Conservation (phyloP, 1,284 basidiomycete species). For the Termitomyces sp. region DNA sequence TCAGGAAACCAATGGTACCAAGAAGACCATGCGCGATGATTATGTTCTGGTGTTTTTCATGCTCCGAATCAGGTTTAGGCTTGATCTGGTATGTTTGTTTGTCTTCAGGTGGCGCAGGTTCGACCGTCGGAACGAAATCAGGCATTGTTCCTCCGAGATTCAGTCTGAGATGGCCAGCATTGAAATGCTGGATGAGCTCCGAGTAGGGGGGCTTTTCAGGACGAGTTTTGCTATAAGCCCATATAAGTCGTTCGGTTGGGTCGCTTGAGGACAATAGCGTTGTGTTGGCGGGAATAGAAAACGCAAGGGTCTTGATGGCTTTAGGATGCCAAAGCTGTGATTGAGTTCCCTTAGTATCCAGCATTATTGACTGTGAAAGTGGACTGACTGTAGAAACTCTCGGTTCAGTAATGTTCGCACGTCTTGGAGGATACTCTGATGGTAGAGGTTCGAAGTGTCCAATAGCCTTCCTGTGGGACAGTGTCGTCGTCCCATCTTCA, state of each 20-base stretch:
- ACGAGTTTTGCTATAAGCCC: slow-evolving; percentile 46
- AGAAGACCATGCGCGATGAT: slow-evolving; percentile 52
- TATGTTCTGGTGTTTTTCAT: slow-evolving; percentile 31
- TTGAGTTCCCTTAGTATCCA: neutral
- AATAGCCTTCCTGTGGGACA: slow-evolving; percentile 35
- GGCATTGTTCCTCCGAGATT: slow-evolving; percentile 39
- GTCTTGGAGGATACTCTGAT: slow-evolving; percentile 29
- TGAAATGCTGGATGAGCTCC: slow-evolving; percentile 41
- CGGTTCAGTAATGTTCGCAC: slow-evolving; percentile 31
- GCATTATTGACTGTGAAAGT: neutral
- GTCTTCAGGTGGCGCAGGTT: slow-evolving; percentile 6
- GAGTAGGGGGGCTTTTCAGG: slow-evolving; percentile 37
- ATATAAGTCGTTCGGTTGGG: slow-evolving; percentile 43
- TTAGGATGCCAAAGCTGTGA: slow-evolving; percentile 26
- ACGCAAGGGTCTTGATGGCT: slow-evolving; percentile 32
- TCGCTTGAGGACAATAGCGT: slow-evolving; percentile 27
- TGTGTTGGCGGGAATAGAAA: slow-evolving; percentile 38
- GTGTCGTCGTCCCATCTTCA: slow-evolving; percentile 36
- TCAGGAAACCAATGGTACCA: slow-evolving; percentile 52
- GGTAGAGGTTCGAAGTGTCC: slow-evolving; percentile 32
- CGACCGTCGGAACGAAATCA: slow-evolving; percentile 12
- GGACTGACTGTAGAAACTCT: slow-evolving; percentile 28
- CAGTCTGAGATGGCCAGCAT: slow-evolving; percentile 41
- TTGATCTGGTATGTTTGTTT: neutral
- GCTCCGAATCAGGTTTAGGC: neutral